Evolutionary conservation across 2,329 filamentous ascomycete species (phyloP).

Genomic region (Fusarium xylarioides): DNA sequence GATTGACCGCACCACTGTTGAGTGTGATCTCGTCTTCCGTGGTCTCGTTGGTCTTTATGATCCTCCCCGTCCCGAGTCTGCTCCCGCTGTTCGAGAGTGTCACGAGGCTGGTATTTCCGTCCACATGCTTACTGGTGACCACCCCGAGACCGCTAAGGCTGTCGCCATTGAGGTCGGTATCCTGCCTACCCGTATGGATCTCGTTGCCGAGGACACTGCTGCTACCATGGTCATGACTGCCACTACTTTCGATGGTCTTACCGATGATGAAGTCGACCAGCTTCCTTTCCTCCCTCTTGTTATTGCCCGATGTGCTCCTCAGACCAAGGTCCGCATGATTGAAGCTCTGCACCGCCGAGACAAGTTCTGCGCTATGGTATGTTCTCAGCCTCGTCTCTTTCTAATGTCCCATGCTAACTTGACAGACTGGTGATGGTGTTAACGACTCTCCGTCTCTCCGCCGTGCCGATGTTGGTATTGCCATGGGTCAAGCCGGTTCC

Average conservation of each 20-base stretch:
- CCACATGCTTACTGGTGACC: constrained; percentile 75
- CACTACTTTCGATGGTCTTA: constrained; percentile 69
- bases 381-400: neutral
- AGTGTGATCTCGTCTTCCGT: constrained; percentile 69
- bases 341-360: constrained; percentile 73
- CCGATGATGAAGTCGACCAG: constrained; percentile 69
- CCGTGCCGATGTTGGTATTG: constrained; percentile 76
- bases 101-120: constrained; percentile 71
- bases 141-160: constrained; percentile 69
- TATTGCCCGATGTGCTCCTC: constrained; percentile 73
- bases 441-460: constrained; percentile 78
- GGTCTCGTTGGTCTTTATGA: constrained; percentile 77
- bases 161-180: constrained; percentile 72
- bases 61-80: constrained; percentile 74
- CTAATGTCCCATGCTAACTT: constrained; percentile 10
- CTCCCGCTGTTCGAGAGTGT: constrained; percentile 65
- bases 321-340: constrained; percentile 79
- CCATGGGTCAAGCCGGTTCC: constrained; percentile 69
- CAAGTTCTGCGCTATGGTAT: constrained; percentile 71
- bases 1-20: constrained; percentile 62
- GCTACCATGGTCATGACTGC: constrained; percentile 72
- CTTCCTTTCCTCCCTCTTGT: constrained; percentile 73
- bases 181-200: constrained; percentile 58
- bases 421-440: constrained; percentile 73
- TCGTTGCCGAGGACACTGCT: constrained; percentile 61